Evolutionary conservation across 768 basidiomycete species (phyloP).

Genomic region (Mycena kentingensis): DNA sequence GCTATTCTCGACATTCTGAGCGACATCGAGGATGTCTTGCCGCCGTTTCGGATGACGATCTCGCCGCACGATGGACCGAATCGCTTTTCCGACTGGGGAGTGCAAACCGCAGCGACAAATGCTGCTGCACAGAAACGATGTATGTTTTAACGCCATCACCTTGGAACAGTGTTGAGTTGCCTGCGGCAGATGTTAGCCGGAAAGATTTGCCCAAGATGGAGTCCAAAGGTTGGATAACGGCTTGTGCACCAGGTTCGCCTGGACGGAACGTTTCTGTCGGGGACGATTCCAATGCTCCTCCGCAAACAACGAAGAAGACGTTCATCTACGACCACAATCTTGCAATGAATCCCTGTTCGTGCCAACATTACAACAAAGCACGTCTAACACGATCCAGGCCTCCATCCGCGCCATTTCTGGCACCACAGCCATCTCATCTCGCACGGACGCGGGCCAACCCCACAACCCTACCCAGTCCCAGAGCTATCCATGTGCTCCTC

Average conservation of each 20-base stretch:
- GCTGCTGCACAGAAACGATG: conserved; percentile 24
- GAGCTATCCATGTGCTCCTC: conserved; percentile 57
- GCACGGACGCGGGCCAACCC: conserved; percentile 46
- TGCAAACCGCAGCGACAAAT: conserved; percentile 26
- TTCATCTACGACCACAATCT: conserved; percentile 52
- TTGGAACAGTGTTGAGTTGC: background rate
- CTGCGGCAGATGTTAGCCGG: conserved; percentile 30
- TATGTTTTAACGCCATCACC: conserved; percentile 4
- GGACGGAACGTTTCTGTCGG: conserved; percentile 37
- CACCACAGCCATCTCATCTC: conserved; percentile 58
- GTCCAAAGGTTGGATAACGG: conserved; percentile 41
- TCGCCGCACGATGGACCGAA: conserved; percentile 48
- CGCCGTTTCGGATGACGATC: conserved; percentile 48
- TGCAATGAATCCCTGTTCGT: conserved; percentile 51
- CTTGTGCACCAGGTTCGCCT: conserved; percentile 41
- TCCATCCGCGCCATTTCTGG: conserved; percentile 45
- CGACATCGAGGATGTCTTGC: conserved; percentile 42
- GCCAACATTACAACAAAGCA: background rate
- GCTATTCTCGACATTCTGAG: conserved; percentile 39
- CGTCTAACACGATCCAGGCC: background rate
- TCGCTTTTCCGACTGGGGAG: conserved; percentile 27
- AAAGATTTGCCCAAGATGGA: conserved; percentile 37
- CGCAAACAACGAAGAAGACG: conserved; percentile 36
- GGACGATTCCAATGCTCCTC: conserved; percentile 36
- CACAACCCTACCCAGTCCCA: conserved; percentile 45